phyloP scores from a whole-genome alignment of 768 basidiomycete genomes.

The Trichaptum fuscoviolaceum region DNA sequence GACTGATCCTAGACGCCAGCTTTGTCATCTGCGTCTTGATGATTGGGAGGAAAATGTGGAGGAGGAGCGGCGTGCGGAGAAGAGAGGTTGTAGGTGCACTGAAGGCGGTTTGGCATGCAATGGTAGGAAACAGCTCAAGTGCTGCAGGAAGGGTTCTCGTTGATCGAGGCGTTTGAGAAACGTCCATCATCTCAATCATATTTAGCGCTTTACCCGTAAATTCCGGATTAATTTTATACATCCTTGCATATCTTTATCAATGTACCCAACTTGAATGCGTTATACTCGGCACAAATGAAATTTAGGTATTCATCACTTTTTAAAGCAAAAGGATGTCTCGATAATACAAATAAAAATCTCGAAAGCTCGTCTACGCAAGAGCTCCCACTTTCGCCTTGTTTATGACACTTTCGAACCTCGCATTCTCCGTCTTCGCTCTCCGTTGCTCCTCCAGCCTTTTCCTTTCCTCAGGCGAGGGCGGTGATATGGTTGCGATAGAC shows the following conservation, averaged over 20 bases:
- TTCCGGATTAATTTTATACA: background rate
- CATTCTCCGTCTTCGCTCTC: background rate
- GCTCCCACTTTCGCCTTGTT: background rate
- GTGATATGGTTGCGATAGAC: background rate
- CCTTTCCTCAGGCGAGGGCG: background rate
- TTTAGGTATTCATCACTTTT: background rate
- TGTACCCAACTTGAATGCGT: background rate
- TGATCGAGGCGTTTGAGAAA: slow-evolving; percentile 39
- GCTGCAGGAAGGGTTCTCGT: slow-evolving; percentile 37
- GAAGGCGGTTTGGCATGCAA: slow-evolving; percentile 61
- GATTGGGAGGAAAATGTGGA: slow-evolving; percentile 57
- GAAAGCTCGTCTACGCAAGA: background rate
- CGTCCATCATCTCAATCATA: background rate
- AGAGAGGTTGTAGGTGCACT: slow-evolving; percentile 65
- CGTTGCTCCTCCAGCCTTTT: background rate
- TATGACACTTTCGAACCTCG: background rate
- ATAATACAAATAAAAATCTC: background rate
- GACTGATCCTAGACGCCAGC: slow-evolving; percentile 72
- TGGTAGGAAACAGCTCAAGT: slow-evolving; percentile 45
- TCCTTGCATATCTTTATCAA: background rate
- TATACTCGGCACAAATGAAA: background rate
- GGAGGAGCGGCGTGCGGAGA: slow-evolving; percentile 61
- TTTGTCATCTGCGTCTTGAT: slow-evolving; percentile 65
- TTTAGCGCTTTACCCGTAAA: background rate
- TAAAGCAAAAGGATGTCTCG: background rate